A percentile compares a stretch with the other conserved stretches of the same genome.
phyloP scores from a whole-genome alignment of 495 filamentous ascomycete species.

The Tuber brumale region DNA sequence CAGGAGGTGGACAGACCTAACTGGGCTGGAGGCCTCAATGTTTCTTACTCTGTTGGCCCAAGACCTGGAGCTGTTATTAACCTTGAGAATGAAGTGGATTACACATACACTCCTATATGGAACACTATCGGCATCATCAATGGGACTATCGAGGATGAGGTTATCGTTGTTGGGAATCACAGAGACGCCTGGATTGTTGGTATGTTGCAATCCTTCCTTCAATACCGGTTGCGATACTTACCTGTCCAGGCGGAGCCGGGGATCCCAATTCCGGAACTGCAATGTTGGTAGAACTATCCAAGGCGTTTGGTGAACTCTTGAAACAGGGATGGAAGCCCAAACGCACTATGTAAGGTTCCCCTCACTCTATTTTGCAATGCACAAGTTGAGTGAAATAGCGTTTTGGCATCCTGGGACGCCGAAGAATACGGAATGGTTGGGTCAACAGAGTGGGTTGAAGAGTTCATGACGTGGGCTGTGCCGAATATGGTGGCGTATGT shows the following conservation, averaged over 20 bases:
- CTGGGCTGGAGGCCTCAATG: conserved; percentile 69
- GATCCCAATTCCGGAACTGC: conserved; percentile 49
- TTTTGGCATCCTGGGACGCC: conserved; percentile 70
- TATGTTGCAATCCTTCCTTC: background rate
- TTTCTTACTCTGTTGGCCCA: conserved; percentile 87
- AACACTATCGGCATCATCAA: conserved; percentile 93
- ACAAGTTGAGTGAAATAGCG: conserved; percentile 27
- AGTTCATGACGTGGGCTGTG: conserved; percentile 78
- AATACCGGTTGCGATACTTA: background rate
- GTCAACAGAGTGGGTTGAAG: conserved; percentile 56
- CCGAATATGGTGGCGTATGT: conserved; percentile 64
- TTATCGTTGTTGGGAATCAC: conserved; percentile 90
- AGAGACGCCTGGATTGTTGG: conserved; percentile 74
- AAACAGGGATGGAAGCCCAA: conserved; percentile 47
- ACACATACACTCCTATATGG: conserved; percentile 84
- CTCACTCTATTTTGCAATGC: background rate
- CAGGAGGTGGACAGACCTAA: conserved; percentile 64
- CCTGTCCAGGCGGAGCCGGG: conserved; percentile 41
- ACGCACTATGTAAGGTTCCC: conserved; percentile 48
- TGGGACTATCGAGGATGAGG: conserved; percentile 76
- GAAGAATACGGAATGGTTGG: conserved; percentile 61
- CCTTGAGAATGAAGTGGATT: conserved; percentile 80
- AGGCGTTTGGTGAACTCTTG: conserved; percentile 45
- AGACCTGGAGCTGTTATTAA: conserved; percentile 69
- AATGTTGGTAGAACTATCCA: conserved; percentile 44